phyloP scores from a whole-genome alignment of 2,329 filamentous ascomycete genomes.

The Trichophyton schoenleinii region DNA sequence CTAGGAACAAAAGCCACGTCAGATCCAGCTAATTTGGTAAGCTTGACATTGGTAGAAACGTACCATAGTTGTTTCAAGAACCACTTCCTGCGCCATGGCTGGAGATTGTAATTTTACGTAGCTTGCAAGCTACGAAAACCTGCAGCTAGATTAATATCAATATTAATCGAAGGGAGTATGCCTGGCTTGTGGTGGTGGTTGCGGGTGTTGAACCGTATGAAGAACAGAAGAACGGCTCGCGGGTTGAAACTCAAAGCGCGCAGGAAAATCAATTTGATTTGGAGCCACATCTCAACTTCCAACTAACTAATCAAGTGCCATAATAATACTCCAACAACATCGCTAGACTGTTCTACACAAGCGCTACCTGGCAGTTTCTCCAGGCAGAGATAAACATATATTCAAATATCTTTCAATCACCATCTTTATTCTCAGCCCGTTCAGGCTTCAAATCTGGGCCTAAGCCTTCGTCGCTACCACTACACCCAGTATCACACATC shows the following conservation, averaged over 20 bases:
- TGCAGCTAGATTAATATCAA: background rate
- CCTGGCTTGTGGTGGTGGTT: background rate
- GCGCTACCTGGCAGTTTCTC: background rate
- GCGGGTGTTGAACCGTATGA: background rate
- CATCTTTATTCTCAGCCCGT: background rate
- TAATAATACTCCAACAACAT: background rate
- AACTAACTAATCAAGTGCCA: background rate
- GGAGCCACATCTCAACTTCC: background rate
- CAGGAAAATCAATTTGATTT: background rate
- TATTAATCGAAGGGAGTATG: background rate
- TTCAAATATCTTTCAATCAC: background rate
- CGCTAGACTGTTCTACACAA: background rate
- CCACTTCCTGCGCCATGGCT: constrained; percentile 62
- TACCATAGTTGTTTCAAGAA: constrained; percentile 79
- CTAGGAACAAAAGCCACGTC: constrained; percentile 34
- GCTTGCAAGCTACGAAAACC: background rate
- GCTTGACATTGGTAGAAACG: constrained; percentile 5
- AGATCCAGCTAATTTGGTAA: background rate
- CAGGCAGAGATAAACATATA: background rate
- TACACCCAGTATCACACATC: too few species aligned
- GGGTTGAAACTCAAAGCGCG: background rate
- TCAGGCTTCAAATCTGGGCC: too few species aligned
- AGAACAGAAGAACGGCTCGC: too few species aligned
- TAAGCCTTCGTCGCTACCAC: too few species aligned
- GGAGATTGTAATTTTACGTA: background rate